A percentile compares a stretch with the other conserved stretches of the same genome.
Conservation (phyloP, 139 green algal species). For the Nannochloris sp. region DNA sequence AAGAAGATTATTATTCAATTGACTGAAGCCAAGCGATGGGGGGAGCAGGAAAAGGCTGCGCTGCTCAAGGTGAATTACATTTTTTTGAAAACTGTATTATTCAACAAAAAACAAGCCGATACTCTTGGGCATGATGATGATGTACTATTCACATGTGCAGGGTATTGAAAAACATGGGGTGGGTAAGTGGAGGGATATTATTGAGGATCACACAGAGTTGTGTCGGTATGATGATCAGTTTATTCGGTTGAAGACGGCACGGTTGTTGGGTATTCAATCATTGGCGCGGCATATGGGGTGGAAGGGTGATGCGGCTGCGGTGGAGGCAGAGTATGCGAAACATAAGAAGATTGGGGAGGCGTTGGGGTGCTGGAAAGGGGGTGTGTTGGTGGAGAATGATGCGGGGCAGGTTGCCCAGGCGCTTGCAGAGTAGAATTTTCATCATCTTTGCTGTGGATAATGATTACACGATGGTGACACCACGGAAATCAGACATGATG, state of each 20-base stretch:
- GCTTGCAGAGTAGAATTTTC: constrained; percentile 13
- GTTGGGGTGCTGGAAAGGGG: constrained; percentile 68
- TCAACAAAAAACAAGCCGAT: too few species aligned
- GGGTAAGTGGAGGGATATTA: constrained; percentile 60
- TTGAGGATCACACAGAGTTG: constrained; percentile 22
- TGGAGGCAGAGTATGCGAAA: constrained; percentile 45
- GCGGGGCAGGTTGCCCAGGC: constrained; percentile 30
- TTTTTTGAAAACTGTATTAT: too few species aligned
- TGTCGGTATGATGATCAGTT: constrained; percentile 29
- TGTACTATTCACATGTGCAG: constrained; percentile 15
- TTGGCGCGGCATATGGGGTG: constrained; percentile 54
- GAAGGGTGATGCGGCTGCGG: constrained; percentile 35
- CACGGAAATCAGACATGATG: neutral
- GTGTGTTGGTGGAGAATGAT: constrained; percentile 65
- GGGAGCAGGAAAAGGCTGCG: constrained; percentile 34
- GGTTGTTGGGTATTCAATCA: constrained; percentile 63
- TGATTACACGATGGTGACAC: neutral
- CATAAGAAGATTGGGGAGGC: constrained; percentile 53
- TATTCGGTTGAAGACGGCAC: constrained; percentile 50
- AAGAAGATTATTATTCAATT: constrained; percentile 35
- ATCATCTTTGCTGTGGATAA: neutral
- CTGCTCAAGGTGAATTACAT: constrained; percentile 38
- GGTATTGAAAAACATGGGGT: constrained; percentile 61
- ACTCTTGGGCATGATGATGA: neutral
- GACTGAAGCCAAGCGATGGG: constrained; percentile 55